phyloP scores from a whole-genome alignment of 371 early-diverging fungal species.

The Vairimorpha necatrix region DNA sequence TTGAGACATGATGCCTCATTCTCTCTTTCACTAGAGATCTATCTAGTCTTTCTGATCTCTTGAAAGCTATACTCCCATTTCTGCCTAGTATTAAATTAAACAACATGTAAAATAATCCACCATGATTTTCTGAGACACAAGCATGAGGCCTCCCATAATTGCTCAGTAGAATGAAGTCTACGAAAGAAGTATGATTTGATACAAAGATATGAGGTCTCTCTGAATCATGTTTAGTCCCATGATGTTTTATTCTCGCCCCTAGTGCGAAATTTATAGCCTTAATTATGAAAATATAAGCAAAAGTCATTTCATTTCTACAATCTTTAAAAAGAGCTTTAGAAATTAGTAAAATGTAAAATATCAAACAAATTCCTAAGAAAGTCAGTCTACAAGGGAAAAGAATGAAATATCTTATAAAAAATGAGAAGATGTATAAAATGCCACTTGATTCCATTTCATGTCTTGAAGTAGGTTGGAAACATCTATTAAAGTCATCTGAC shows the following conservation, averaged over 20 bases:
- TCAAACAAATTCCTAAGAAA: constrained; percentile 4
- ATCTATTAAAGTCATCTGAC: constrained; percentile 55
- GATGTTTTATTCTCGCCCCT: constrained; percentile 65
- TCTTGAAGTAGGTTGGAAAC: constrained; percentile 49
- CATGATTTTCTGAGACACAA: constrained; percentile 70
- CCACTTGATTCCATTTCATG: constrained; percentile 40
- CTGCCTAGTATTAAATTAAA: constrained; percentile 69
- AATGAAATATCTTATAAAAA: constrained; percentile 57
- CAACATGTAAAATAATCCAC: constrained; percentile 68
- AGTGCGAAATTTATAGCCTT: constrained; percentile 45
- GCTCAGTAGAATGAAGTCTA: constrained; percentile 72
- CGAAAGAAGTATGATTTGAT: constrained; percentile 74
- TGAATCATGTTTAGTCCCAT: constrained; percentile 68
- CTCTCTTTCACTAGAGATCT: constrained; percentile 66
- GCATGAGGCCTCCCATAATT: constrained; percentile 72
- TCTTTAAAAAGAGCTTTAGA: constrained; percentile 10
- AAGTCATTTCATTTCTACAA: background rate
- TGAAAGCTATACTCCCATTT: constrained; percentile 71
- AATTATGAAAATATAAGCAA: constrained; percentile 27
- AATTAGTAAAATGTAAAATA: constrained; percentile 32
- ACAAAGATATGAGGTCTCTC: constrained; percentile 70
- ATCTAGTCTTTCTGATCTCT: constrained; percentile 70
- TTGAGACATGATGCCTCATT: constrained; percentile 65
- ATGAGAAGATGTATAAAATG: constrained; percentile 50
- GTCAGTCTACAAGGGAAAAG: constrained; percentile 54